Evolutionary conservation across 2,329 filamentous ascomycete genomes (phyloP), one percentile per base, ranked within the genome.

Genomic region (Metarhizium anisopliae): DNA sequence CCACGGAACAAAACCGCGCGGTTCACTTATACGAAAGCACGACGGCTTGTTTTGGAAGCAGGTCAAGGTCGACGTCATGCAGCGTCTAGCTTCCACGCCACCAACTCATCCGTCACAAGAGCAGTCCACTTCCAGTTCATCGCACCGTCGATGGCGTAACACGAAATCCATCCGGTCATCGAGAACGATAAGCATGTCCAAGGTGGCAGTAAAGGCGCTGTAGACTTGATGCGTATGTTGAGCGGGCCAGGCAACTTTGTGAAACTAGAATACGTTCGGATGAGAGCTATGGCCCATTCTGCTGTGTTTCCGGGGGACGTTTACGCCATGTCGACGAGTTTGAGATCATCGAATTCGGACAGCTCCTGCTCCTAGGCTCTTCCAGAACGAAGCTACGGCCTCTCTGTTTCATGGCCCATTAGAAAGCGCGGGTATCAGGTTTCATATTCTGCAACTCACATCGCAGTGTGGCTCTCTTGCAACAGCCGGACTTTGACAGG

Each of bases 341-440:
- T 20, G 50, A 36, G 11, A n/a, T 32, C 36, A 35, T 20, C 43
- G 18, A 14, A 13, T 53, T 36, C 42, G 32, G 55, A 40, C 53
- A 52, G 18, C 29, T 14, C 32, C n/a, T 29, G 20, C 36, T 20
- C 32, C 38, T 13, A 25, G 8, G 14, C n/a, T 13, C 52, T 55
- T 59, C 55, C 51, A 60, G 53, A 54, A 53, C 30, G 36, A 36
- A 32, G 30, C 42, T 49, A 30, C 32, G 6, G 35, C 35, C 51
- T n/a, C 45, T 51, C 49, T 55, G 54, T 57, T 61, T 62, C 59
- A 56, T 50, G 60, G 51, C 47, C 30, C 11, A 25, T 49, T 10
- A 11, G 58, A 43, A 45, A 16, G 29, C 54, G 36, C 11, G 51
- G 52, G 47, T 38, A 54, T 35, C 13, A n/a, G 45, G 56, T 56